Conservation (phyloP, 148 eudicot genomes). For the Rhododendron vialii region DNA sequence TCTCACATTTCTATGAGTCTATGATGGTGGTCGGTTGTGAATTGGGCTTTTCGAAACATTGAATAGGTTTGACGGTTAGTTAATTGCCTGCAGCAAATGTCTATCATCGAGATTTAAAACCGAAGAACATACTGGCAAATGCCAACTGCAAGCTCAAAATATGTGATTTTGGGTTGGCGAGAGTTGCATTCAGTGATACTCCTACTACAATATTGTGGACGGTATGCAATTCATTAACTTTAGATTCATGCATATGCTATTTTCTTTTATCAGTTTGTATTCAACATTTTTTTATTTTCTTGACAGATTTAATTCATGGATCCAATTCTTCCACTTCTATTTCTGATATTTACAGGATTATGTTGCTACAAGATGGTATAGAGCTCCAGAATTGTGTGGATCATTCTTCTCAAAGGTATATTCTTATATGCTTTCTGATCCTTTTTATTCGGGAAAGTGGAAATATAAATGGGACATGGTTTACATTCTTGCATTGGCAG, state of each 20-base stretch:
- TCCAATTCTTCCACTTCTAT: background rate
- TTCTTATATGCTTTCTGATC: background rate
- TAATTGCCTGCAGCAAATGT: conserved; percentile 57
- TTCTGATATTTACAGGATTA: conserved; percentile 42
- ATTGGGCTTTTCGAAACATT: background rate
- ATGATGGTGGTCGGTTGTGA: background rate
- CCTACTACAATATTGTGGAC: conserved; percentile 73
- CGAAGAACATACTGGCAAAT: conserved; percentile 67
- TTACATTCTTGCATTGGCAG: background rate
- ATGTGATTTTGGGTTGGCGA: conserved; percentile 71
- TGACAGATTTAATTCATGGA: background rate
- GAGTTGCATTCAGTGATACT: conserved; percentile 70
- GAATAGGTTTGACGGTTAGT: background rate
- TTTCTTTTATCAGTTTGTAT: background rate
- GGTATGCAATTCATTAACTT: conserved; percentile 23
- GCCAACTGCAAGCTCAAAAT: conserved; percentile 73
- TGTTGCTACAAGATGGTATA: conserved; percentile 76
- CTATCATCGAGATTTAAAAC: conserved; percentile 63
- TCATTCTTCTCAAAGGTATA: conserved; percentile 65
- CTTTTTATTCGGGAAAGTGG: background rate
- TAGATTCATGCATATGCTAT: background rate
- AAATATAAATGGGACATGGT: background rate
- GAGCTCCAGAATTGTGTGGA: conserved; percentile 75
- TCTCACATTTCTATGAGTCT: background rate
- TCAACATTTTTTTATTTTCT: background rate